Percentiles rank a stretch among this genome's conserved stretches.
These are phyloP conservation scores for Penicillium arizonense DNA, from an alignment of 495 filamentous ascomycete genomes.

Conservation along the genomic window DNA sequence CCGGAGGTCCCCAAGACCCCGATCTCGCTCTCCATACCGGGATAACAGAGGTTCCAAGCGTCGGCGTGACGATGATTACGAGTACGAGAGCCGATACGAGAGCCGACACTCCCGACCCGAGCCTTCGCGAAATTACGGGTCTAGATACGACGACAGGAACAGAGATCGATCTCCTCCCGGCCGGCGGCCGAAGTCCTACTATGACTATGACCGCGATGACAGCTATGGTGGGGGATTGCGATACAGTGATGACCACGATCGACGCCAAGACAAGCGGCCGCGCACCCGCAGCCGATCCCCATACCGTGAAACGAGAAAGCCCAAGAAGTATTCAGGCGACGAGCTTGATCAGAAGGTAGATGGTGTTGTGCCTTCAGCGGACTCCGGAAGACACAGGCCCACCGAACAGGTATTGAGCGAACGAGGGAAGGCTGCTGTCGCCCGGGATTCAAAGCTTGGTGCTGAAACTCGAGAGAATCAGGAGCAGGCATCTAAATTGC, in stretches of 20 bases:
- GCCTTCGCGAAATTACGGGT: slow-evolving; percentile 37
- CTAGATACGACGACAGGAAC: slow-evolving; percentile 35
- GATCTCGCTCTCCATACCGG: slow-evolving; percentile 43
- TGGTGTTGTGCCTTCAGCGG: slow-evolving; percentile 14
- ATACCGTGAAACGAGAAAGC: slow-evolving; percentile 41
- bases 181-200: slow-evolving; percentile 49
- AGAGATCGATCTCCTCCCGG: slow-evolving; percentile 25
- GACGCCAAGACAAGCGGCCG: slow-evolving; percentile 57
- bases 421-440: slow-evolving; percentile 54
- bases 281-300: slow-evolving; percentile 65
- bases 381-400: slow-evolving; percentile 31
- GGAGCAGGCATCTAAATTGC: slow-evolving; percentile 41
- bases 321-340: slow-evolving; percentile 41
- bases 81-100: slow-evolving; percentile 49
- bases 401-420: slow-evolving; percentile 68
- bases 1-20: slow-evolving; percentile 38
- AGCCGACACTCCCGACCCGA: slow-evolving; percentile 51
- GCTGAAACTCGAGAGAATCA: slow-evolving; percentile 67
- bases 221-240: slow-evolving; percentile 42
- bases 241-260: slow-evolving; percentile 61
- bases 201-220: slow-evolving; percentile 65
- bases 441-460: slow-evolving; percentile 56
- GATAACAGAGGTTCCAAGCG: slow-evolving; percentile 65
- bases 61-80: slow-evolving; percentile 55
- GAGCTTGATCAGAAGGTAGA: slow-evolving; percentile 29